phyloP scores from a whole-genome alignment of 2,329 filamentous ascomycete genomes.

The Verticillium longisporum region DNA sequence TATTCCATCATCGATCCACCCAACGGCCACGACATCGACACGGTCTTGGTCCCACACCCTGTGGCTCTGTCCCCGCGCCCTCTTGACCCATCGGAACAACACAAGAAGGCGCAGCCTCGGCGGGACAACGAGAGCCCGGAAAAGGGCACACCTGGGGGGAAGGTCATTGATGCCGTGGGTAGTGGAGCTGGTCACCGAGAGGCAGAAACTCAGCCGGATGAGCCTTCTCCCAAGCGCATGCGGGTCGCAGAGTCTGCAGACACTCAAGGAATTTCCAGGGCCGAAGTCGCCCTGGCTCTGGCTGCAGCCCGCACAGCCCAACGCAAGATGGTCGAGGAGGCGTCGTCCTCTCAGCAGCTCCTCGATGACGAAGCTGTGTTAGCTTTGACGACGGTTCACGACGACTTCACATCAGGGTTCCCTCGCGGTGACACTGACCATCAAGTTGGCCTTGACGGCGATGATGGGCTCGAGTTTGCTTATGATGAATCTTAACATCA shows the following conservation, averaged over 20 bases:
- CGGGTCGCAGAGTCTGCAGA: slow-evolving; percentile 19
- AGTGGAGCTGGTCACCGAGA: not conserved
- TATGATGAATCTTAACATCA: slow-evolving; percentile 30
- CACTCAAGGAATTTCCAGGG: slow-evolving; percentile 28
- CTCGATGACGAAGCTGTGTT: slow-evolving; percentile 43
- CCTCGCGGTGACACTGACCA: not conserved
- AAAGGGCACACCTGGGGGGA: not conserved
- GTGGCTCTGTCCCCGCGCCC: not conserved
- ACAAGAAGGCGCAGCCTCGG: not conserved
- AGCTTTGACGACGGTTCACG: slow-evolving; percentile 36
- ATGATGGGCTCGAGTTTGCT: slow-evolving; percentile 16
- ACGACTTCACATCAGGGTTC: not conserved
- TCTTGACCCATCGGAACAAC: not conserved
- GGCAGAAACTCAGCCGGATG: slow-evolving; percentile 12
- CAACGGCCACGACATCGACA: not conserved
- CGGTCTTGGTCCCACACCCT: not conserved
- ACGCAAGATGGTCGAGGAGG: slow-evolving; percentile 14
- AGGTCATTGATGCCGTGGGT: no score
- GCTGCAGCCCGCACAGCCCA: slow-evolving; percentile 31
- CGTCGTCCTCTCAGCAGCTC: slow-evolving; percentile 22
- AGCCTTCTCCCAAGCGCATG: slow-evolving; percentile 8
- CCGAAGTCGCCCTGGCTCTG: slow-evolving; percentile 41
- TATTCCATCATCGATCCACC: not conserved
- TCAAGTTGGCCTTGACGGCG: not conserved
- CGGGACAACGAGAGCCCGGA: not conserved